Evolutionary conservation across 768 basidiomycete genomes (phyloP), one percentile per base, ranked within the genome.

Genomic region (Boletus coccyginus): DNA sequence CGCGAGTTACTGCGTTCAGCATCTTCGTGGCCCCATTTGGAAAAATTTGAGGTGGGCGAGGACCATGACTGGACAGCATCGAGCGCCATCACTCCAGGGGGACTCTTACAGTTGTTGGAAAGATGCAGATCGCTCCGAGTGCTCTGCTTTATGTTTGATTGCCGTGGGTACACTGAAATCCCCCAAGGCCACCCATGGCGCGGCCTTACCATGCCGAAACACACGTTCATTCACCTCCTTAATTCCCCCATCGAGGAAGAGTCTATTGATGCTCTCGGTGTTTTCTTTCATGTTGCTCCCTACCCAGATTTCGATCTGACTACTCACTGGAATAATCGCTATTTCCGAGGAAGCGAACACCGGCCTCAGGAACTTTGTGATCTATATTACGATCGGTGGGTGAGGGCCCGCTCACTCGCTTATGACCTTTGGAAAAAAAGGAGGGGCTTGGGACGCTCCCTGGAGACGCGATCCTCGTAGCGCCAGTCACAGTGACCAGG

Each of bases 1-100:
- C 17, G 21, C 31, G 51, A 53, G 17, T 38, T 64, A 2, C 49
- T 64, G 19, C 21, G 29, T 21, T 44, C 64, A 29, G 59, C 56
- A 32, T 63, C 63, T 14, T 57, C 50, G 1, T 64, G 63, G 63
- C 56, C 63, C 6, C 39, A 24, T 13, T 21, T 64, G 33, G 46
- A 58, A 21, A 0, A 0, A 2, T 48, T 64, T 1, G 19, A 35
- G 10, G 33, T 64, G 24, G 51, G 53, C 8, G 1, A 9, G 3
- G 11, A 55, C 3, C 7, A 10, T 38, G 56, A 54, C 27, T 64
- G 62, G 55, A 24, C 36, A 7, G 1, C 36, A 14, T 45, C 36
- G 9, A 55, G 58, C 5, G 55, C 12, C 11, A 52, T 65, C 46
- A 62, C 60, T 3, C 59, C 52, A 1, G 13, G 8, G 1, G 57